phyloP scores from a whole-genome alignment of 345 rosid species.

The Pistacia integerrima region DNA sequence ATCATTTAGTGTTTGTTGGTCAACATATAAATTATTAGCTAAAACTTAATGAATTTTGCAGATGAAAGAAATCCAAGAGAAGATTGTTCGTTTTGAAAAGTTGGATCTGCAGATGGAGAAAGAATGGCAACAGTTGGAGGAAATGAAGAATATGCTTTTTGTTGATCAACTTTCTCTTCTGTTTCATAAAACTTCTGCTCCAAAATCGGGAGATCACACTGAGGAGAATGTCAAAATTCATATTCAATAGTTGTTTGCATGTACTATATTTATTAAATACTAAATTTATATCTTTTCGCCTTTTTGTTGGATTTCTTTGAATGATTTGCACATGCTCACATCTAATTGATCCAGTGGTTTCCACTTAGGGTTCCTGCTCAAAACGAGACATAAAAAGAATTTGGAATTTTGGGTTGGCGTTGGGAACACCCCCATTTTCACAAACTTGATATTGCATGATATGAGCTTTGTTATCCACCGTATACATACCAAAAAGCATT shows the following conservation, averaged over 20 bases:
- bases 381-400: no score
- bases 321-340: no score
- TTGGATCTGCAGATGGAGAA: slow-evolving; percentile 82
- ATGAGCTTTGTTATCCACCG: no score
- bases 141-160: slow-evolving; percentile 70
- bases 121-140: slow-evolving; percentile 78
- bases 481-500: no score
- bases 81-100: slow-evolving; percentile 67
- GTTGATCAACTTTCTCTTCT: slow-evolving; percentile 73
- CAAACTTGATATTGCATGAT: no score
- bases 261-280: background rate
- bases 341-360: no score
- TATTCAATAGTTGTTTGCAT: background rate
- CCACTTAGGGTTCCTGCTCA: background rate
- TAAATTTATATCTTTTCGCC: background rate
- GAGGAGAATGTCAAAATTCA: slow-evolving; percentile 41
- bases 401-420: no score
- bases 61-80: slow-evolving; percentile 79
- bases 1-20: background rate
- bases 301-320: background rate
- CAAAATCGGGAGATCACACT: slow-evolving; percentile 34
- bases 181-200: slow-evolving; percentile 43
- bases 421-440: no score
- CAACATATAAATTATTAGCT: slow-evolving; percentile 8
- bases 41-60: slow-evolving; percentile 28